Conservation (phyloP, 225 moss, liverwort and hornwort species). For the Physcomitrellopsis africana region DNA sequence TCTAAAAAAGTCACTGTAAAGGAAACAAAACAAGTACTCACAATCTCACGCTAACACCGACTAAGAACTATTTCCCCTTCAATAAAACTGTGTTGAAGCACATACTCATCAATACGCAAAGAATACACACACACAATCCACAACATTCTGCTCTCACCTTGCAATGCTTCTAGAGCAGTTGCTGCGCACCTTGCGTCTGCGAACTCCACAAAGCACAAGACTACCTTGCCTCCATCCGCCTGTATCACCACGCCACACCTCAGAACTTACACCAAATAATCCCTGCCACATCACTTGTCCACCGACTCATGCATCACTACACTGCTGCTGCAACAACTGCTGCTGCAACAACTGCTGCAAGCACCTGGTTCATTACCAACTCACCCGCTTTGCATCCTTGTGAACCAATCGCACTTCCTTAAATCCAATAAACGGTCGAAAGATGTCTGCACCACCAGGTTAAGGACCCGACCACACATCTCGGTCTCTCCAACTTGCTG, state of each 20-base stretch:
- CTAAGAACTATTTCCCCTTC: too few relatives aligned
- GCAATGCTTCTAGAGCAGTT: slow-evolving; percentile 93
- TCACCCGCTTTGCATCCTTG: slow-evolving; percentile 98
- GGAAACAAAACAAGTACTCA: too few relatives aligned
- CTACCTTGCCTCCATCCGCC: slow-evolving; percentile 76
- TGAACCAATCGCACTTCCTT: slow-evolving; percentile 99
- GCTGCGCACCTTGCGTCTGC: slow-evolving; percentile 99
- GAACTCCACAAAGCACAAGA: slow-evolving; percentile 98
- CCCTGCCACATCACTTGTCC: not conserved
- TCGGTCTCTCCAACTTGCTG: too few relatives aligned
- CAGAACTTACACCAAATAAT: not conserved
- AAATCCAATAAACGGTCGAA: slow-evolving; percentile 96
- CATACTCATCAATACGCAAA: not conserved
- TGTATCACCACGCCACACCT: slow-evolving; percentile 8
- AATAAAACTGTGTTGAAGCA: too few relatives aligned
- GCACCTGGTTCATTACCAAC: slow-evolving; percentile 2
- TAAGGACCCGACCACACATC: not conserved
- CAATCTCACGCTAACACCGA: too few relatives aligned
- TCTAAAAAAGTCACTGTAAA: too few relatives aligned
- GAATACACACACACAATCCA: not conserved
- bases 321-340: not conserved
- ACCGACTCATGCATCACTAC: too few relatives aligned
- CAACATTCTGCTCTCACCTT: slow-evolving; percentile 56
- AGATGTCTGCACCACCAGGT: slow-evolving; percentile 66
- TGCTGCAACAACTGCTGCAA: not conserved